A percentile compares a stretch with the other conserved stretches of the same genome.
Conservation (phyloP, 2,329 filamentous ascomycete genomes). For the Thermothelomyces thermophilus region DNA sequence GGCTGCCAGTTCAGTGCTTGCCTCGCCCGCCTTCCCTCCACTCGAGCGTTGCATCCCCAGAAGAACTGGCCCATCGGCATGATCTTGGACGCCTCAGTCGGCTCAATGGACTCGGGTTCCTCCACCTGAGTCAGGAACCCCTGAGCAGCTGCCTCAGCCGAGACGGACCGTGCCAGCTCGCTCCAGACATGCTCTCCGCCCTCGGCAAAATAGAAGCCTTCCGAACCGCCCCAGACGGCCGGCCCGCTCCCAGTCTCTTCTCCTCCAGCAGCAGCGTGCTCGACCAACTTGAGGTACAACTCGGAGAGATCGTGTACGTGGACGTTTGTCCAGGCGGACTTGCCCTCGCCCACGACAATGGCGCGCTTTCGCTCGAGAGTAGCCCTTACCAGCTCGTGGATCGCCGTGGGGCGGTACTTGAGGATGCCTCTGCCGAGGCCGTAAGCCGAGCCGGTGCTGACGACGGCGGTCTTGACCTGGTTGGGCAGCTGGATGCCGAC, state of each 20-base stretch:
- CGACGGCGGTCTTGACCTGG: not conserved
- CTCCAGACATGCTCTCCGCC: not conserved
- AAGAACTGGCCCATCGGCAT: not conserved
- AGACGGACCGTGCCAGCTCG: not conserved
- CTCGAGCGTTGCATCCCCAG: not conserved
- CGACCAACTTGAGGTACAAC: not conserved
- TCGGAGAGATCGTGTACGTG: not conserved
- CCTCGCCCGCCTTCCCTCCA: not conserved
- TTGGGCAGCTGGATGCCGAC: not conserved
- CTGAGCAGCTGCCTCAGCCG: not conserved
- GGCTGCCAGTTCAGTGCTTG: not conserved
- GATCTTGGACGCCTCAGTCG: not conserved
- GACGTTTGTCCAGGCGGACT: not conserved
- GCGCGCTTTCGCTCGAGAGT: not conserved
- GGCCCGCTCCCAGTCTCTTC: not conserved
- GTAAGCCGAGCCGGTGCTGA: not conserved
- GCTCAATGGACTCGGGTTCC: not conserved
- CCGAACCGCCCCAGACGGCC: not conserved
- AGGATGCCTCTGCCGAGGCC: not conserved
- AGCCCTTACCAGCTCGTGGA: not conserved
- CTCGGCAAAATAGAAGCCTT: not conserved
- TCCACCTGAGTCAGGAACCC: not conserved
- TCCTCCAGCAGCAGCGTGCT: not conserved
- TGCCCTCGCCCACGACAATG: not conserved
- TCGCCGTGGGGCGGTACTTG: not conserved